phyloP scores from a whole-genome alignment of 1,284 basidiomycete species.

The Cryptococcus amylolentus region DNA sequence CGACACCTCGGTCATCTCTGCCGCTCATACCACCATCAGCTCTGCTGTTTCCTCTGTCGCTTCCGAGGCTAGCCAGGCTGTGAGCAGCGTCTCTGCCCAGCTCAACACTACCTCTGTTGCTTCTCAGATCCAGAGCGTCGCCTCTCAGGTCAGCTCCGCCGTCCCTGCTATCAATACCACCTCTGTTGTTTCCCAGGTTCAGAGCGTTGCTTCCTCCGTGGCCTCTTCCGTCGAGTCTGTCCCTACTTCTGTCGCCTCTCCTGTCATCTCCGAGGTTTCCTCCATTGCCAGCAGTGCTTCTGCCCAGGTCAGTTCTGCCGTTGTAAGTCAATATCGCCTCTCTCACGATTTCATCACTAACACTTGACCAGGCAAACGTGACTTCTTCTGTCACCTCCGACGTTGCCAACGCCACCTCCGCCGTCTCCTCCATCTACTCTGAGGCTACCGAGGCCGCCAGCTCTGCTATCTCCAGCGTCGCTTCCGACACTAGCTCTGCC shows the following conservation, averaged over 20 bases:
- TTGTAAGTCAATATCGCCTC: not conserved
- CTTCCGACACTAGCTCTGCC: slow-evolving; percentile 6
- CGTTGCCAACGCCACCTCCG: slow-evolving; percentile 2
- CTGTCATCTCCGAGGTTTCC: not conserved
- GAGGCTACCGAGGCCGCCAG: not conserved
- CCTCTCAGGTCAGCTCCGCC: not conserved
- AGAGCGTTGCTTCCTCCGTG: not conserved
- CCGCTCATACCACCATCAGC: slow-evolving; percentile 3
- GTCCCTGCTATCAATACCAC: not conserved
- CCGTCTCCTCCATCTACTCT: slow-evolving; percentile 2
- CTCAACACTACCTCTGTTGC: slow-evolving; percentile 2
- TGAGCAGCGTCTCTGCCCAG: not conserved
- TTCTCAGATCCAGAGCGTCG: not conserved
- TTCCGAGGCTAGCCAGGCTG: not conserved
- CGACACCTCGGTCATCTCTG: slow-evolving; percentile 4
- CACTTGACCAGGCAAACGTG: not conserved
- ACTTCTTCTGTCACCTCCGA: not conserved
- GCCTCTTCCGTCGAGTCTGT: slow-evolving; percentile 2
- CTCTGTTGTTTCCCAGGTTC: slow-evolving; percentile 2
- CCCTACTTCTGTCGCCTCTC: slow-evolving; percentile 1
- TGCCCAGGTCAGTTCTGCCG: not conserved
- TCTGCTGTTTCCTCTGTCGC: slow-evolving; percentile 2
- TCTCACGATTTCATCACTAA: slow-evolving; percentile 1
- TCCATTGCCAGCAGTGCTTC: slow-evolving; percentile 2
- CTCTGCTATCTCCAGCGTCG: slow-evolving; percentile 1